A percentile compares a stretch with the other conserved stretches of the same genome.
Conservation (phyloP, 2,329 filamentous ascomycete genomes). For the Truncatella angustata region DNA sequence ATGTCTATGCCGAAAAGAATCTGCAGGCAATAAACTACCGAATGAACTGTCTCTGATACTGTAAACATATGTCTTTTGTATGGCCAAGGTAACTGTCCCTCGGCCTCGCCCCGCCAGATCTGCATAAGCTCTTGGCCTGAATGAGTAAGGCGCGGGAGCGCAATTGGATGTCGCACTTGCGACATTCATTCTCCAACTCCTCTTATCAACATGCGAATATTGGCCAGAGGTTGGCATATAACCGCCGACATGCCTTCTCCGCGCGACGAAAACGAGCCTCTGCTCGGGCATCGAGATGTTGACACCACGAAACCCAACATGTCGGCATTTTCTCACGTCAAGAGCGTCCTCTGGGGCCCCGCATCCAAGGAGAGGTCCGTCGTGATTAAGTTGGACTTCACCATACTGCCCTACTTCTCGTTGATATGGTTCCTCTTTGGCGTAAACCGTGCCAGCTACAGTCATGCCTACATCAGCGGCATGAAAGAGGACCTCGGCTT, state of each 20-base stretch:
- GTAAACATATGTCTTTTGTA: background rate
- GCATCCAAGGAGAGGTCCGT: constrained; percentile 22
- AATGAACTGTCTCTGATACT: too few relatives aligned
- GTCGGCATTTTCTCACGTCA: background rate
- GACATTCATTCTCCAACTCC: constrained; percentile 2
- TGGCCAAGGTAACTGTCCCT: background rate
- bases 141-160: background rate
- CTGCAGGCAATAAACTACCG: too few relatives aligned
- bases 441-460: constrained; percentile 41
- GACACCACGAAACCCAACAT: background rate
- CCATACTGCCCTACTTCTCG: constrained; percentile 41
- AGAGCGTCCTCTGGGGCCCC: constrained; percentile 10
- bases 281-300: background rate
- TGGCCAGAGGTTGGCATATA: background rate
- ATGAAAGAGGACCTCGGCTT: constrained; percentile 35
- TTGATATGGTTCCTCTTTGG: constrained; percentile 47
- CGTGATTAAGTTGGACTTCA: constrained; percentile 38
- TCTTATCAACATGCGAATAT: background rate
- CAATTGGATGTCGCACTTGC: background rate
- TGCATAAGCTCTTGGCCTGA: background rate
- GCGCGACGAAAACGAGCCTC: background rate
- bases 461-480: constrained; percentile 40
- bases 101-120: background rate
- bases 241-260: background rate
- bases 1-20: too few relatives aligned